phyloP scores from a whole-genome alignment of 2,329 filamentous ascomycete species.

The Curvularia lunata region DNA sequence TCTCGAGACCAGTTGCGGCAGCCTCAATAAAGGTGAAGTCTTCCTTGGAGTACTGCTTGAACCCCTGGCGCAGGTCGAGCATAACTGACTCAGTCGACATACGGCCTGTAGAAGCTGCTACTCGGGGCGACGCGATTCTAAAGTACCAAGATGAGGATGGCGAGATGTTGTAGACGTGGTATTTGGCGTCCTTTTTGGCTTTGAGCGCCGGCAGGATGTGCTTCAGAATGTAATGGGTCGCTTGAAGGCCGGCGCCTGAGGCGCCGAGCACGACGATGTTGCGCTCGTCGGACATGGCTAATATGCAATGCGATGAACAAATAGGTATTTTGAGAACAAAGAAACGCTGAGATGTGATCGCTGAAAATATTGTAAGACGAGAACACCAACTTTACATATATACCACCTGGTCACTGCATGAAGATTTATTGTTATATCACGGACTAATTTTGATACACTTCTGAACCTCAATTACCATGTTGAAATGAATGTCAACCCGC shows the following conservation, averaged over 20 bases:
- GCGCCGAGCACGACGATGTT: constrained; percentile 48
- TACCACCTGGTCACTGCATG: background rate
- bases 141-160: constrained; percentile 62
- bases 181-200: constrained; percentile 40
- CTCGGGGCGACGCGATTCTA: constrained; percentile 60
- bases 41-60: constrained; percentile 57
- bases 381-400: constrained; percentile 8
- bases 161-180: constrained; percentile 63
- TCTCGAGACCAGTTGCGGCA: constrained; percentile 56
- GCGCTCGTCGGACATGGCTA: constrained; percentile 38
- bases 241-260: constrained; percentile 36
- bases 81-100: constrained; percentile 58
- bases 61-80: constrained; percentile 57
- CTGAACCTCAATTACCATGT: background rate
- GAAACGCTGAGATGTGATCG: background rate
- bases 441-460: constrained; percentile 4
- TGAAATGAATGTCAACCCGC: background rate
- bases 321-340: background rate
- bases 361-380: background rate
- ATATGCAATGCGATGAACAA: background rate
- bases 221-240: constrained; percentile 47
- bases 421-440: background rate
- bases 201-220: constrained; percentile 45
- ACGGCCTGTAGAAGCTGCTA: constrained; percentile 56
- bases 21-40: constrained; percentile 61